Evolutionary conservation across 169 alveolate genomes (phyloP).

Genomic region (Eimeria brunetti): DNA sequence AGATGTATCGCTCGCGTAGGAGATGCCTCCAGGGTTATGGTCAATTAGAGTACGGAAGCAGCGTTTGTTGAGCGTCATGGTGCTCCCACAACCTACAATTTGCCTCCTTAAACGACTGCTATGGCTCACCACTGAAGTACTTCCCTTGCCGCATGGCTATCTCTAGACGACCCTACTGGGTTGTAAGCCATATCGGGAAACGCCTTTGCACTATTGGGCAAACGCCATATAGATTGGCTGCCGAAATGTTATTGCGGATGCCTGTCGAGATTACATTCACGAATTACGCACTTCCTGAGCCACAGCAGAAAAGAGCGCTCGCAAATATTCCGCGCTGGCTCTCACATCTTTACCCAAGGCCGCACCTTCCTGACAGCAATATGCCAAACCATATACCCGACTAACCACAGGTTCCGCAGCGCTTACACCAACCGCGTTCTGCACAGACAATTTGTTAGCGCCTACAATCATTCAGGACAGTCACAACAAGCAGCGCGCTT

Average conservation of each 20-base stretch:
- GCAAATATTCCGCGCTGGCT: not conserved
- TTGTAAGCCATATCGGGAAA: not conserved
- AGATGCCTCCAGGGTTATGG: too few relatives aligned
- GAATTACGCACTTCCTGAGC: not conserved
- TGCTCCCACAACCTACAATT: too few relatives aligned
- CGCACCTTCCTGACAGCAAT: not conserved
- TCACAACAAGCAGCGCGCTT: not conserved
- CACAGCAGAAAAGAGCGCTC: not conserved
- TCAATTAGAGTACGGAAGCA: too few relatives aligned
- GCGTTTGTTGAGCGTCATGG: too few relatives aligned
- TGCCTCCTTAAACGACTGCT: too few relatives aligned
- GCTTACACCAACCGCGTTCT: not conserved
- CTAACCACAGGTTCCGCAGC: not conserved
- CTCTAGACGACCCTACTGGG: too few relatives aligned
- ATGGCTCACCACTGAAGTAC: too few relatives aligned
- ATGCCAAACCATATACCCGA: not conserved
- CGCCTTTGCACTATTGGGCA: not conserved
- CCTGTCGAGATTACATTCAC: not conserved
- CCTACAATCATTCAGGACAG: not conserved
- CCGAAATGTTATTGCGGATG: not conserved
- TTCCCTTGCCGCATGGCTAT: too few relatives aligned
- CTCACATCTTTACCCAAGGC: not conserved
- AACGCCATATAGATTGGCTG: not conserved
- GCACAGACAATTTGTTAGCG: not conserved
- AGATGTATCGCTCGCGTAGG: too few relatives aligned